Evolutionary conservation across 139 green algal species (phyloP).

Genomic region (Chlorella sp.): DNA sequence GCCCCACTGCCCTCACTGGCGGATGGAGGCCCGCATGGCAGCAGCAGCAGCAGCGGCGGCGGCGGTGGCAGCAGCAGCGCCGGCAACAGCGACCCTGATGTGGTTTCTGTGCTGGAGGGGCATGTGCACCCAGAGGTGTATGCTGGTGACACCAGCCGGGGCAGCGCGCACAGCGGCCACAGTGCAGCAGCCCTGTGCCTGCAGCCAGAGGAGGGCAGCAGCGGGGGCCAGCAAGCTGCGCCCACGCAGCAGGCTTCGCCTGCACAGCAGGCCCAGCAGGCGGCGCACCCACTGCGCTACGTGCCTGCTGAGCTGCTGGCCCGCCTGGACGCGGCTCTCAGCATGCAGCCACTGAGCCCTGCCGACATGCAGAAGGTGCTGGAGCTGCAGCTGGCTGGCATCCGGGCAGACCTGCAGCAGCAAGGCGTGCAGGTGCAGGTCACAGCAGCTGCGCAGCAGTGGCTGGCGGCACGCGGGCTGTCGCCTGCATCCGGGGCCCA

Average conservation of each 20-base stretch:
- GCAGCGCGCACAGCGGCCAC: constrained; percentile 5
- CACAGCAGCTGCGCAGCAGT: background rate
- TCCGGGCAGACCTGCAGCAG: background rate
- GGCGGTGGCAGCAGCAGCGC: background rate
- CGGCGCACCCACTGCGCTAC: constrained; percentile 4
- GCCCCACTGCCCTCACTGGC: background rate
- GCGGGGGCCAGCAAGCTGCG: too few species aligned
- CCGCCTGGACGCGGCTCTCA: constrained; percentile 13
- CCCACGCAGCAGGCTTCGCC: background rate
- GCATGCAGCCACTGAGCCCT: background rate
- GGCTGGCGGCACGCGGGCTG: constrained; percentile 2
- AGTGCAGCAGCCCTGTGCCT: constrained; percentile 18
- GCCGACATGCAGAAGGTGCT: constrained; percentile 14
- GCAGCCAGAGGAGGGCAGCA: background rate
- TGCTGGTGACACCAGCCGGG: background rate
- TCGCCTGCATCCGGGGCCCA: background rate
- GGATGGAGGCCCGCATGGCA: background rate
- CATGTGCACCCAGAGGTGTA: constrained; percentile 11
- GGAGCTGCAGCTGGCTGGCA: constrained; percentile 20
- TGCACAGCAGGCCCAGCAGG: background rate
- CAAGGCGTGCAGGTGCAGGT: constrained; percentile 18
- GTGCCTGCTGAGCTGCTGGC: constrained; percentile 16
- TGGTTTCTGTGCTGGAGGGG: background rate
- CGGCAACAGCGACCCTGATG: too few species aligned
- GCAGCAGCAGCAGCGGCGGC: background rate